Percentiles rank a stretch among this genome's conserved stretches.
Conservation (phyloP, 1,284 basidiomycete species). For the Tylopilus sp. region DNA sequence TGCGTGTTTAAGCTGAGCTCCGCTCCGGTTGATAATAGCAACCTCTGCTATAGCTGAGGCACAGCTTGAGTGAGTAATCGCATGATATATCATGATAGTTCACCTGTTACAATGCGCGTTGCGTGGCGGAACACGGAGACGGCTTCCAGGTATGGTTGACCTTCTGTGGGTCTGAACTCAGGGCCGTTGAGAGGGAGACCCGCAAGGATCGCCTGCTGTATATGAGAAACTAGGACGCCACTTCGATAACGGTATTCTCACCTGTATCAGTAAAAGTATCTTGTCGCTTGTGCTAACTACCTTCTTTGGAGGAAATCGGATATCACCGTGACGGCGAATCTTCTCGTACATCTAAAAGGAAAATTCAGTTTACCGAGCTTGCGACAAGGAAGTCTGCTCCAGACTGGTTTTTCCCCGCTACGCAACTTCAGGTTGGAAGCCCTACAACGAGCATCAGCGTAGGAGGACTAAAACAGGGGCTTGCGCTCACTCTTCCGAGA, state of each 20-base stretch:
- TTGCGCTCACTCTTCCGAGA: constrained; percentile 58
- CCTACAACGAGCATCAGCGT: constrained; percentile 36
- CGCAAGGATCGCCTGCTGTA: constrained; percentile 63
- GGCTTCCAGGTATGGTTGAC: constrained; percentile 67
- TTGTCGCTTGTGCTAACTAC: constrained; percentile 66
- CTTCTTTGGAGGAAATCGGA: constrained; percentile 66
- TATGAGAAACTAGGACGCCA: constrained; percentile 1
- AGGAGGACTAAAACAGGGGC: background rate
- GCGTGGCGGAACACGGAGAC: constrained; percentile 63
- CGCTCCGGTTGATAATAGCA: constrained; percentile 56
- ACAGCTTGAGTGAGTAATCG: constrained; percentile 3
- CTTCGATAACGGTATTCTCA: constrained; percentile 24
- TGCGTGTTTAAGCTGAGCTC: constrained; percentile 61
- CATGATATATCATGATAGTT: constrained; percentile 1
- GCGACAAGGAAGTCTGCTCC: constrained; percentile 3
- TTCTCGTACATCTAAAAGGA: constrained; percentile 53
- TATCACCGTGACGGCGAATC: constrained; percentile 61
- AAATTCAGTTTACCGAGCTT: background rate
- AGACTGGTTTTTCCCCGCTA: constrained; percentile 63
- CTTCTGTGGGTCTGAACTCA: constrained; percentile 65
- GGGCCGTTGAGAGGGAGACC: constrained; percentile 61
- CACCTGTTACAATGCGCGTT: constrained; percentile 61
- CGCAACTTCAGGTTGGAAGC: constrained; percentile 63
- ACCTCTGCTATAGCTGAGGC: constrained; percentile 67
- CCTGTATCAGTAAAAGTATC: constrained; percentile 68